Base-by-base conservation (phyloP, 805 yeast genomes). In the Sugiyamaella qingdaonensis region DNA sequence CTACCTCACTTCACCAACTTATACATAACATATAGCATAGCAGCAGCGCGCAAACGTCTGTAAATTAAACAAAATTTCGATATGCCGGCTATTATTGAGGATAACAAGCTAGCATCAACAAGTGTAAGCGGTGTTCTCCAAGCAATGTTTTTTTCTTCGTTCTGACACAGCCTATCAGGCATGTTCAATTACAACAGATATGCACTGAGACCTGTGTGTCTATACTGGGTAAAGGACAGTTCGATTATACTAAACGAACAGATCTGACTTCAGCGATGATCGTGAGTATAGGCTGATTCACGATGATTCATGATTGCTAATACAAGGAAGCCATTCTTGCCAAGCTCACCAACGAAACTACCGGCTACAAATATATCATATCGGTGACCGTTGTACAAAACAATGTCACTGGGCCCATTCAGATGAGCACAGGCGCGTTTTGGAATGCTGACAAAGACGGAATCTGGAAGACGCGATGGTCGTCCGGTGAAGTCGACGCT, bases 391-490 rank as follows among this genome's bases (percentile, higher is more conserved):
- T 59, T 19, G 52, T 59, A 11, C 56, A 60, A 33, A 54, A 45
- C 41, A 39, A 46, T 1, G 47, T 54, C 10, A 47, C 52, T 16
- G 58, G 62, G 11, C 58, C 64, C 9, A 56, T 44, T 4, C 63
- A 63, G n/a, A 59, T 59, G 31, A 48, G 58, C 29, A 53, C 58
- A 11, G 65, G 65, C 3, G 55, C 59, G 10, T 56, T 44, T 39
- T 58, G 61, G 61, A 58, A 61, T 49, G n/a, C 56, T 21, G 64
- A 59, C 9, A 59, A 59, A 41, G 65, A 61, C 34, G 65, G 65
- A 1, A 48, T 60, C 5, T 61, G 64, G 64, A 58, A 61, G 41
- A 50, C 55, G 50, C 56, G 56, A 32, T 57, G 56, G 55, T 43
- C 49, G 39, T 49, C 52, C 4, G 52, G 48, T 29, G 53, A 52